Base-by-base conservation (phyloP, 2,329 filamentous ascomycete genomes). In the Verticillium tricorpus region DNA sequence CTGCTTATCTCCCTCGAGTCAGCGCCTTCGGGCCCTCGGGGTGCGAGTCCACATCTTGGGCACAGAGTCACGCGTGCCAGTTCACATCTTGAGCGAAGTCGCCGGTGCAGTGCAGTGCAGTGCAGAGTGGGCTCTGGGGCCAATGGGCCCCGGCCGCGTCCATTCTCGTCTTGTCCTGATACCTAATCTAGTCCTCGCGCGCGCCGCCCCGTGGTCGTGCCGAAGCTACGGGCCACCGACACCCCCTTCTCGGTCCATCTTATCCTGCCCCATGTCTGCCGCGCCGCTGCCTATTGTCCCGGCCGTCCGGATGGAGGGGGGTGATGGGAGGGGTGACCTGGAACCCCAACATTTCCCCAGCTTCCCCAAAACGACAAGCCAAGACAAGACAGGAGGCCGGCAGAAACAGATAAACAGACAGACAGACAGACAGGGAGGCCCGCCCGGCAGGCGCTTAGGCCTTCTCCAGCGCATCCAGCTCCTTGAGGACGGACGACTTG, bases 401-500 rank as follows among this genome's bases (percentile, higher is more conserved):
- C 28, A 28, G 28, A 28, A 28, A 28, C 28, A 28, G 28, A 28
- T 28, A 28, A 28, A 28, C 28, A 28, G 28, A 5, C 28, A 28
- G 28, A 28, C 28, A 28, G 28, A 28, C 28, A 28, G 28, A 28
- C 28, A 28, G 28, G 28, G 28, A 28, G 28, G 5, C 4, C 28
- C 5, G 28, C 28, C 28, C 6, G 28, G 6, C 34, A 35, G 34
- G 34, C 34, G 54, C 34, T 58, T 19, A 58, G n/a, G 14, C 5
- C 58, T 54, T 64, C 61, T 65, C 80, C 60, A 93, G 73, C 8
- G 75, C 79, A 56, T 90, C 85, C 63, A 99, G 80, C 78, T 99
- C 95, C 77, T 90, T 92, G 65, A 93, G 82, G 62, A 99, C 94
- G 17, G 85, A 78, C 57, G 88, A 81, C 80, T 98, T 96, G 25